These are phyloP conservation scores for Aspergillus nanangensis DNA, from an alignment of 495 filamentous ascomycete species.

Conservation along the genomic window DNA sequence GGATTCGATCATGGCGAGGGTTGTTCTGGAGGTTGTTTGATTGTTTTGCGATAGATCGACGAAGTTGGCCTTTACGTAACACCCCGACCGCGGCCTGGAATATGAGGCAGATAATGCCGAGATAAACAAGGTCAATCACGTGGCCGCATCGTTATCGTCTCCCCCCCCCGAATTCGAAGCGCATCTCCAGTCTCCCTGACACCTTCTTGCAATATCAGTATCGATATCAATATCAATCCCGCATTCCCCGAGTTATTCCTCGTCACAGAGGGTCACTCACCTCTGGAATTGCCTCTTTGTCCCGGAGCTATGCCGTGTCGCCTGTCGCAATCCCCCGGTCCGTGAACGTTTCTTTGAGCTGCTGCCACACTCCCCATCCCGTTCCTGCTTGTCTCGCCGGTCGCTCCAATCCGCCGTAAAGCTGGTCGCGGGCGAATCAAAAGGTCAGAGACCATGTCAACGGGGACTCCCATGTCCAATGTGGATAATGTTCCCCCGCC, in stretches of 20 bases:
- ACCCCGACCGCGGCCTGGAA: too few relatives aligned
- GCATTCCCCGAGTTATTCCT: too few relatives aligned
- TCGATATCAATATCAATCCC: too few relatives aligned
- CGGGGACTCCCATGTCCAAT: constrained; percentile 26
- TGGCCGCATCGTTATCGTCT: constrained; percentile 12
- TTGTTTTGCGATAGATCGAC: too few relatives aligned
- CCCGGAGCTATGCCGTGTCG: constrained; percentile 16
- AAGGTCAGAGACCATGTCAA: constrained; percentile 32
- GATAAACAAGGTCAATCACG: constrained; percentile 9
- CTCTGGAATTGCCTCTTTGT: constrained; percentile 3
- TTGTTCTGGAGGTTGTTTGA: too few relatives aligned
- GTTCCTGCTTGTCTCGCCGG: not conserved
- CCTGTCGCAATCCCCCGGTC: constrained; percentile 10
- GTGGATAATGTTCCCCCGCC: constrained; percentile 26
- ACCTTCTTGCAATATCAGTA: too few relatives aligned
- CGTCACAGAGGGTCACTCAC: constrained; percentile 2
- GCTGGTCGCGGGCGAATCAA: constrained; percentile 1
- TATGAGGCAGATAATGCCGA: not conserved
- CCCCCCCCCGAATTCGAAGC: too few relatives aligned
- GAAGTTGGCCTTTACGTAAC: not conserved
- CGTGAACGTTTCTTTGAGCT: constrained; percentile 14
- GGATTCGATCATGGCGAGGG: constrained; percentile 36
- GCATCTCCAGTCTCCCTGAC: constrained; percentile 4
- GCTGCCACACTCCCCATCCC: constrained; percentile 12
- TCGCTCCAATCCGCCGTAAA: constrained; percentile 10